Percentiles rank a stretch among this genome's conserved stretches.
These are phyloP conservation scores for Synchytrium microbalum DNA, from an alignment of 371 early-diverging fungal genomes.

Conservation along the genomic window DNA sequence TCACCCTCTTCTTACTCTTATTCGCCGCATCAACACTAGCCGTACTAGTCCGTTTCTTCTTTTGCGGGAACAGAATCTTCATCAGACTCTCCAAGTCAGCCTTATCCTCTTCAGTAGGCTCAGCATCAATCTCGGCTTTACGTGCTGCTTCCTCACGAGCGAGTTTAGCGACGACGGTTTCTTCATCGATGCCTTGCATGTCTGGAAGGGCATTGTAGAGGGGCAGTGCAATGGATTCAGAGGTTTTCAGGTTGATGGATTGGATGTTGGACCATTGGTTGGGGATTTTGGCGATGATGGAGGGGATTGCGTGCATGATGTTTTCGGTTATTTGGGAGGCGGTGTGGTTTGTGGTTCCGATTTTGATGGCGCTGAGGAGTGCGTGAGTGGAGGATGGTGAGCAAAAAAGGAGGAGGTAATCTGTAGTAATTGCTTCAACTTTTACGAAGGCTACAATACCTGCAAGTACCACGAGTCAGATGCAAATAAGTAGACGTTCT, in stretches of 20 bases:
- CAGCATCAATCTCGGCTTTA: neutral
- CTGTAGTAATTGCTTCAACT: constrained; percentile 1
- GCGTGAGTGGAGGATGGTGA: constrained; percentile 1
- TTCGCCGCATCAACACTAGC: too few relatives aligned
- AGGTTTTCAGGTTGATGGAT: constrained; percentile 71
- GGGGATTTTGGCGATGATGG: constrained; percentile 55
- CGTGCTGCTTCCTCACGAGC: neutral
- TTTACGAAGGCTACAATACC: constrained; percentile 22
- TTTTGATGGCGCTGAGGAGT: constrained; percentile 44
- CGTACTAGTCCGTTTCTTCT: too few relatives aligned
- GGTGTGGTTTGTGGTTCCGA: constrained; percentile 56
- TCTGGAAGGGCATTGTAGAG: constrained; percentile 53
- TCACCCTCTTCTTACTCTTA: too few relatives aligned
- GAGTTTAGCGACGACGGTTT: neutral
- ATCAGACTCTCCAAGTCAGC: neutral
- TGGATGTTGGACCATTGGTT: constrained; percentile 68
- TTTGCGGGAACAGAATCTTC: neutral
- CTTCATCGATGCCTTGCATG: neutral
- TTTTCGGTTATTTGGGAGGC: constrained; percentile 64
- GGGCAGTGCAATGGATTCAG: constrained; percentile 69
- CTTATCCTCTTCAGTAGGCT: neutral
- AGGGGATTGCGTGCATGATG: constrained; percentile 50
- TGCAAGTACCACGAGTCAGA: constrained; percentile 58
- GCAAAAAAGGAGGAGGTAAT: constrained; percentile 3
- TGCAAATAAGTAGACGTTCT: constrained; percentile 70